phyloP scores from a whole-genome alignment of 106 monocot genomes.

The Hemerocallis citrina region DNA sequence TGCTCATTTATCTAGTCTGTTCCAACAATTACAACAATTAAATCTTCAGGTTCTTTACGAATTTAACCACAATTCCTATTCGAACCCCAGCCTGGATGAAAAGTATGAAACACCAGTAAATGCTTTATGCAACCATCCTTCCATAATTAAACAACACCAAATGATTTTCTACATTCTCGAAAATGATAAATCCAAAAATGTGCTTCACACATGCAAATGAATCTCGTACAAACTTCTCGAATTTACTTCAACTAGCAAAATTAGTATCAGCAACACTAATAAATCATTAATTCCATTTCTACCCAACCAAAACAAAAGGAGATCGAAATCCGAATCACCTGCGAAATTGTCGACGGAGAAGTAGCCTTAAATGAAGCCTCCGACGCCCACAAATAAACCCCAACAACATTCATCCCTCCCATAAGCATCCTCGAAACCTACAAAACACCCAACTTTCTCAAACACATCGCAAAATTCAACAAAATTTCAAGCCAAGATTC shows the following conservation, averaged over 20 bases:
- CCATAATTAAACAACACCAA: too few relatives aligned
- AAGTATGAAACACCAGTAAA: too few relatives aligned
- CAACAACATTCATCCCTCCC: constrained; percentile 83
- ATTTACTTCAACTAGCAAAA: neutral
- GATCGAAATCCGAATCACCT: constrained; percentile 48
- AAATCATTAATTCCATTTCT: neutral
- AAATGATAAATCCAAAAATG: too few relatives aligned
- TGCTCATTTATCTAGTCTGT: too few relatives aligned
- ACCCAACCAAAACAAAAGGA: neutral
- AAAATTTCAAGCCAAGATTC: neutral
- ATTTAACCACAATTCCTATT: too few relatives aligned
- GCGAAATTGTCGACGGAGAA: constrained; percentile 40
- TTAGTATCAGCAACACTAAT: neutral
- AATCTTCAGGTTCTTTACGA: too few relatives aligned
- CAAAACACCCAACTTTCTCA: neutral
- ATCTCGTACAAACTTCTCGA: too few relatives aligned
- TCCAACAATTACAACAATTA: too few relatives aligned
- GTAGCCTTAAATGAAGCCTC: constrained; percentile 73
- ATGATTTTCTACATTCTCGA: too few relatives aligned
- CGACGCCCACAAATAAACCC: constrained; percentile 71
- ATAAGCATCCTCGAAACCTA: constrained; percentile 89
- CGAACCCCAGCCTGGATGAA: too few relatives aligned
- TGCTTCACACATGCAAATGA: too few relatives aligned
- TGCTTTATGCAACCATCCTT: too few relatives aligned
- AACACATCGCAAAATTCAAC: neutral